Evolutionary conservation across 2,329 filamentous ascomycete genomes (phyloP).

Genomic region (Arachnomyces sp.): DNA sequence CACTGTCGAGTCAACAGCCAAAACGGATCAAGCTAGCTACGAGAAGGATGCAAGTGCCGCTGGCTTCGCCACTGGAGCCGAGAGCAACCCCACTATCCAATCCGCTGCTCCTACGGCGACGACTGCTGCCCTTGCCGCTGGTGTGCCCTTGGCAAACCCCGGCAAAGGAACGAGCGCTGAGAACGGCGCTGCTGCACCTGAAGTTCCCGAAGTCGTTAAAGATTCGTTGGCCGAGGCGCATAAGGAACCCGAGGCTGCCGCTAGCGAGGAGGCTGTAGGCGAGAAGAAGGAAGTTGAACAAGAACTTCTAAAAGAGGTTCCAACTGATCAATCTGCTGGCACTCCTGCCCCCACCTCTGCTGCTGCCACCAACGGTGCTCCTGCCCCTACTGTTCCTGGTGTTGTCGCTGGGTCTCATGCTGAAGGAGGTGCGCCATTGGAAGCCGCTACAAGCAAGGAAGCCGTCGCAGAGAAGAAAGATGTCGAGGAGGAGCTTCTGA

Average conservation of each 20-base stretch:
- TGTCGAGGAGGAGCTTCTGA: conserved; percentile 65
- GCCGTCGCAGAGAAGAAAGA: conserved; percentile 67
- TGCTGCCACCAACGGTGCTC: conserved; percentile 11
- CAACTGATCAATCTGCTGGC: neutral
- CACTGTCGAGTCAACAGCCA: conserved; percentile 58
- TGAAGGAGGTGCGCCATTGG: conserved; percentile 52
- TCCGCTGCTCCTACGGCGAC: conserved; percentile 43
- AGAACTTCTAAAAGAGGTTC: conserved; percentile 11
- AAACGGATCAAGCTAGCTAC: conserved; percentile 75
- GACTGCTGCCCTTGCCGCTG: conserved; percentile 37
- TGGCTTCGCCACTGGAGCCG: conserved; percentile 37
- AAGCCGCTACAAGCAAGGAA: conserved; percentile 60
- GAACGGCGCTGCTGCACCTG: conserved; percentile 35
- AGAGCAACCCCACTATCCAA: conserved; percentile 38
- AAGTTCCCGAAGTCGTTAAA: conserved; percentile 36
- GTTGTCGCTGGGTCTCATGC: conserved; percentile 39
- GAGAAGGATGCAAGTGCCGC: conserved; percentile 58
- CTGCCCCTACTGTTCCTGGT: conserved; percentile 31
- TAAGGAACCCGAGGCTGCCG: conserved; percentile 38
- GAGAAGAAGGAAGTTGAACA: conserved; percentile 35
- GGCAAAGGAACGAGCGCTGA: conserved; percentile 24
- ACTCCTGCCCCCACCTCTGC: conserved; percentile 16
- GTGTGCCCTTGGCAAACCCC: conserved; percentile 33
- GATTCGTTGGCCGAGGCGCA: conserved; percentile 42
- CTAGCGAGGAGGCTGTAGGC: conserved; percentile 41